Base-by-base conservation (phyloP, 2,329 filamentous ascomycete species). In the Stachybotrys elegans region DNA sequence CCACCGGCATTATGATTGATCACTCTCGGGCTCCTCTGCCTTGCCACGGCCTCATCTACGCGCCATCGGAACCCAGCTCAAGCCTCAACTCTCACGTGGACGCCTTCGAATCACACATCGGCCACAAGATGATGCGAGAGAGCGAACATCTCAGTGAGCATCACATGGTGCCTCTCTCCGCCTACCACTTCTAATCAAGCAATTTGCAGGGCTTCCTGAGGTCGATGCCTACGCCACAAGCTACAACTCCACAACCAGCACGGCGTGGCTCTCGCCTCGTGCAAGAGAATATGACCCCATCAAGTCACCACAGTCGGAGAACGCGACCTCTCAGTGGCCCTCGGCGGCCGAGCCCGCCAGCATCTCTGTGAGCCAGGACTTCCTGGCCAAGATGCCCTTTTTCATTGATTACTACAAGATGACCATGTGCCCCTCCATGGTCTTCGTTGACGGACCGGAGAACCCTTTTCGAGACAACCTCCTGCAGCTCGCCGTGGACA, bases 391-490 rank as follows among this genome's bases (percentile, higher is more conserved):
- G 59, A 85, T 95, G 71, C 84, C 86, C 52, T 94, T 86, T 66
- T 84, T 95, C 59, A 85, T 96, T 71, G 86, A 94, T 61, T 95
- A 95, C 66, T 96, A 95, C 66, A 85, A 91, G 59, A 90, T 89
- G 63, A 87, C 88, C 58, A 91, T 97, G 69, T 93, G 90, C 53
- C 88, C 88, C 5, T 88, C 89, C 47, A 87, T 96, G 66, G 90
- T 96, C 41, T 88, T 90, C 53, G 90, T 95, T 62, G 92, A 97
- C 61, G 84, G 84, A 11, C 85, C 87, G 2, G 77, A 76, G 49
- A 96, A 95, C 62, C 92, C 92, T 1, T 96, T 92, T 61, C 78
- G 90, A 48, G 82, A 84, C 55, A 86, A 94, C 59, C 82, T 96
- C 44, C 74, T 95, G 47, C 82, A 82, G 44, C 75, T 96, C 41